Base-by-base conservation (phyloP, 2,329 filamentous ascomycete genomes). In the Cryoendolithus antarcticus region DNA sequence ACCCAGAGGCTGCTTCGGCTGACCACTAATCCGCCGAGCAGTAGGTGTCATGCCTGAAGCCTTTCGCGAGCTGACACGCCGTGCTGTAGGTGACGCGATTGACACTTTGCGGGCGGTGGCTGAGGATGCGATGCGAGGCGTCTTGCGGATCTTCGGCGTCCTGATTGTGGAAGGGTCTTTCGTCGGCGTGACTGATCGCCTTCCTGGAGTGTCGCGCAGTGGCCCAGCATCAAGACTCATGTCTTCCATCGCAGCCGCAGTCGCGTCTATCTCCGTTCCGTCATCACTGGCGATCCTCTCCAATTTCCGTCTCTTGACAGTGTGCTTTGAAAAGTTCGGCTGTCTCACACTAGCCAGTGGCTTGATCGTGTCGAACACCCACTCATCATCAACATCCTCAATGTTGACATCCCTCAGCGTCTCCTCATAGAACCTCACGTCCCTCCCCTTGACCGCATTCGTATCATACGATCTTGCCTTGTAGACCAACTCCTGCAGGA, bases 351-450 rank as follows among this genome's bases (percentile, higher is more conserved):
- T 85, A 6, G 69, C 61, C 9, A 38, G 24, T 8, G 75, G 72
- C 60, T 84, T 91, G 55, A 96, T 78, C 0, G 89, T 96, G 55
- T 95, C 89, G 57, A 96, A 96, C 2, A 93, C 81, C 89, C 89
- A 96, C 47, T 84, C 88, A 47, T 94, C 86, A 10, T 83, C 71
- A 4, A 86, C 80, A 30, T 75, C 69, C 48, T 69, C 76, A n/a
- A 45, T 42, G 32, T 48, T 50, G 48, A 60, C 58, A 21, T 53
- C 52, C 12, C 48, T 46, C 69, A 96, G 69, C 3, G 89, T 94
- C 64, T 96, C 89, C 52, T 94, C 88, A 61, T 96, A 96, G 62
- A 89, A 93, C 52, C 83, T 82, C 1, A 81, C 74, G 46, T 78
- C 77, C 37, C 47, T 50, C 27, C 55, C 54, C 4, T 44, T 44